These are phyloP conservation scores for Boletus vermiculosoides DNA, from an alignment of 768 basidiomycete genomes.

Conservation along the genomic window DNA sequence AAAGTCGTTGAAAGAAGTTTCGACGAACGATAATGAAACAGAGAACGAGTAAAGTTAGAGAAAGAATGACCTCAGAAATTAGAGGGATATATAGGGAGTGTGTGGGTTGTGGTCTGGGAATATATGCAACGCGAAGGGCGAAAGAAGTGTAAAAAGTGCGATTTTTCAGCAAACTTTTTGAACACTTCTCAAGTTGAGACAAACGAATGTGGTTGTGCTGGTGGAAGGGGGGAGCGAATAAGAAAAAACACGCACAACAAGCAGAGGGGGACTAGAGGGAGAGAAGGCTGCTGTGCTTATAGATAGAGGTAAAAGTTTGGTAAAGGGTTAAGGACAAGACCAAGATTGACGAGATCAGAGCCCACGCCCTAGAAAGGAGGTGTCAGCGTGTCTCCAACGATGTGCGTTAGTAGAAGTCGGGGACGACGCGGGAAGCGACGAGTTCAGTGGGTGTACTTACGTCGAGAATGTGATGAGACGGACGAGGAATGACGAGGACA, in stretches of 20 bases:
- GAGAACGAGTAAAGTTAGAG: slow-evolving; percentile 54
- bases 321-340: slow-evolving; percentile 36
- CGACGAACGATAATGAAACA: slow-evolving; percentile 43
- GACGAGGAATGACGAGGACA: slow-evolving; percentile 14
- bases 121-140: slow-evolving; percentile 25
- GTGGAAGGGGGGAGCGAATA: slow-evolving; percentile 15
- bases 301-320: slow-evolving; percentile 37
- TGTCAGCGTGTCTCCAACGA: slow-evolving; percentile 6
- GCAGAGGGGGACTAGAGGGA: slow-evolving; percentile 26
- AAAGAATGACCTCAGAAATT: slow-evolving; percentile 42
- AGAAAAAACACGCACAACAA: slow-evolving; percentile 44
- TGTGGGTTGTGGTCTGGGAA: slow-evolving; percentile 36
- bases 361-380: slow-evolving; percentile 21
- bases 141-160: slow-evolving; percentile 29
- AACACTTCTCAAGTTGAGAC: slow-evolving; percentile 23
- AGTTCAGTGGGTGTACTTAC: slow-evolving; percentile 21
- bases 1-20: slow-evolving; percentile 38
- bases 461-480: slow-evolving; percentile 18
- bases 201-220: slow-evolving; percentile 36
- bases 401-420: not conserved
- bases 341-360: slow-evolving; percentile 35
- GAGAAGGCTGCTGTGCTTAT: slow-evolving; percentile 40
- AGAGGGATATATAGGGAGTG: slow-evolving; percentile 44
- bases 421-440: slow-evolving; percentile 1
- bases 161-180: slow-evolving; percentile 28